Base-by-base conservation (phyloP, 2,329 filamentous ascomycete genomes). In the Hypoxylon sp. region DNA sequence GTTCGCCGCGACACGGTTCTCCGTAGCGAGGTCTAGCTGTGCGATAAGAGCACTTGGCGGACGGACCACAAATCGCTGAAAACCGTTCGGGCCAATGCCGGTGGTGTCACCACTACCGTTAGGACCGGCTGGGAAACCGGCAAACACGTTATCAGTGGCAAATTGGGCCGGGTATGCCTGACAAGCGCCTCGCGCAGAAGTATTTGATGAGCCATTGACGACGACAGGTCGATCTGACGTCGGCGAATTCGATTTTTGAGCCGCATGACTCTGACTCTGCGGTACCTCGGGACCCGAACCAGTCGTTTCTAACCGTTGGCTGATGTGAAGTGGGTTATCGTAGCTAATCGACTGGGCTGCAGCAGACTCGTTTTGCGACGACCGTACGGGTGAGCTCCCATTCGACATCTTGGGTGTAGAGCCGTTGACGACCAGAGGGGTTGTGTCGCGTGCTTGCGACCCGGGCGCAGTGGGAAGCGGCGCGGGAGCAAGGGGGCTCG, bases 11-110 rank as follows among this genome's bases (percentile, higher is more conserved):
- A 77, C 65, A 18, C 75, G 74, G 26, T 80, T 78, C 3, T 78
- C 75, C 33, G 81, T 79, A 1, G 83, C 83, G 11, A 86, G 76
- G 64, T 86, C 83, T 15, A 86, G 72, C 5, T 83, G 81, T 11
- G 83, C 82, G 58, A 85, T 83, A 2, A 78, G 73, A 18, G 78
- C 78, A 56, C 75, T 82, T 38, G 81, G 80, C 20, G 78, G 75
- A 9, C 79, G 77, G 3, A 74, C 72, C 55, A 77, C 63, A 33
- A 70, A 69, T 27, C 68, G 65, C 43, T 63, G 65, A 21, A 68
- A 55, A 5, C 27, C 41, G 26, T 52, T 49, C 7, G 67, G 53
- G 6, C 58, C 41, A 55, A 33, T 8, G 17, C 47, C 50, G 3
- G 49, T 13, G 9, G 18, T 18, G 24, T 48, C 52, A n/a, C 55